Evolutionary conservation across 2,329 filamentous ascomycete species (phyloP), one percentile per base, ranked within the genome.

Genomic region (Tricladium varicosporioides): DNA sequence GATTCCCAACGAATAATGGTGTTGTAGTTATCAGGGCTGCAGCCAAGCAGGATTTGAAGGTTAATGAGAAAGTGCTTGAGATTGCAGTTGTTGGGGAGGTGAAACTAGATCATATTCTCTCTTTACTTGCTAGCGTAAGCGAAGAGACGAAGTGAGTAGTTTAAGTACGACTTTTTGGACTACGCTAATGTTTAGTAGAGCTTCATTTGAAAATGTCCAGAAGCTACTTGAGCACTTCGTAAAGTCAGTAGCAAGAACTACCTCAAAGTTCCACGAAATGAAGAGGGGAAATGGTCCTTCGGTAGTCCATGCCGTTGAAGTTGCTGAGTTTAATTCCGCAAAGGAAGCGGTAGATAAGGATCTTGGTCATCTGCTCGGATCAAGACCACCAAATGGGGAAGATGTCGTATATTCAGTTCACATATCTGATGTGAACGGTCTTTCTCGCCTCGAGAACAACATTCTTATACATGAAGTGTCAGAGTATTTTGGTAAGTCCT

Each of bases 381-480:
- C 59, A 15, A 56, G 32, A 31, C 46, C 48, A 13, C 13, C 52
- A 16, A 19, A 11, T 0, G 54, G 48, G 16, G 27, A n/a, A 8
- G 48, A 60, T 5, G 31, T 53, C 1, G 58, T 67, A 18, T 64
- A 63, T 47, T 66, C 65, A 1, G 49, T 65, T 14, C 65, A 67
- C 53, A 65, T 51, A 52, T 57, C 64, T 2, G 63, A 66, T 51
- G 56, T 64, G 32, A 67, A 67, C 54, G 65, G 65, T 11, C 54
- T 67, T 7, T 66, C 65, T n/a, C 56, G 58, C 13, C 54, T 67
- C 1, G 65, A 67, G 47, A 63, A 59, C 19, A 64, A 63, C 19
- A 64, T 67, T 51, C 53, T 67, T 2, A 60, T 61, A 42, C 65
- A 67, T 53, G 64, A 63, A 40, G 59, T 67, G 32, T 65, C 64